Evolutionary conservation across 164 flowering plant species (phyloP).

Genomic region (Berberis thunbergii): DNA sequence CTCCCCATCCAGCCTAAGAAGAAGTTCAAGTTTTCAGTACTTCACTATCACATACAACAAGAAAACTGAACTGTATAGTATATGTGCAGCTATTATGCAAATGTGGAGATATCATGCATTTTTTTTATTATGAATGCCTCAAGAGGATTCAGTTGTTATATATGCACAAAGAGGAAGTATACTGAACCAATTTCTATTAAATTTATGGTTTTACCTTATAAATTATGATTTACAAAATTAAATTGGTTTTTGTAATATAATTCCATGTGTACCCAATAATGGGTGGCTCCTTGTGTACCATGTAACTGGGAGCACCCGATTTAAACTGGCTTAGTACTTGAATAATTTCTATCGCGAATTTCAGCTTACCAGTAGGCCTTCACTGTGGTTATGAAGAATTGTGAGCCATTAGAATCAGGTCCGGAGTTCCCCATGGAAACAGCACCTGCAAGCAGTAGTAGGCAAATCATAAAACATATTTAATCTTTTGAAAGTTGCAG

Average conservation of each 20-base stretch:
- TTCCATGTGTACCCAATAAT: no score
- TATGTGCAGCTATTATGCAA: neutral
- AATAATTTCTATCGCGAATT: neutral
- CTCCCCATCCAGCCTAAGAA: constrained; percentile 82
- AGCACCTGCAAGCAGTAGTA: constrained; percentile 44
- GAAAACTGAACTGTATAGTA: neutral
- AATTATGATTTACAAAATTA: no score
- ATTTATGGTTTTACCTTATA: no score
- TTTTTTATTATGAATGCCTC: no score
- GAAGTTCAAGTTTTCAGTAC: neutral
- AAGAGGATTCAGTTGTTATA: no score
- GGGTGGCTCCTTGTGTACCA: no score
- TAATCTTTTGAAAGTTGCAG: neutral
- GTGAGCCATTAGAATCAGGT: constrained; percentile 94
- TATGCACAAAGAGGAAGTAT: no score
- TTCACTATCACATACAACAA: neutral
- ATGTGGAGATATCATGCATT: neutral
- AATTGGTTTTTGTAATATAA: no score
- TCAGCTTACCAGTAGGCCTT: constrained; percentile 84
- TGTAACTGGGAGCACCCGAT: no score
- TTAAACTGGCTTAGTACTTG: no score
- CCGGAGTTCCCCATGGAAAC: constrained; percentile 97
- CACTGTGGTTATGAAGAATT: constrained; percentile 90
- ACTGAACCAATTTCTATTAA: no score
- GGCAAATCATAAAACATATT: neutral